Evolutionary conservation across 805 yeast genomes (phyloP), one percentile per base, ranked within the genome.

Genomic region (Wickerhamomyces alni): DNA sequence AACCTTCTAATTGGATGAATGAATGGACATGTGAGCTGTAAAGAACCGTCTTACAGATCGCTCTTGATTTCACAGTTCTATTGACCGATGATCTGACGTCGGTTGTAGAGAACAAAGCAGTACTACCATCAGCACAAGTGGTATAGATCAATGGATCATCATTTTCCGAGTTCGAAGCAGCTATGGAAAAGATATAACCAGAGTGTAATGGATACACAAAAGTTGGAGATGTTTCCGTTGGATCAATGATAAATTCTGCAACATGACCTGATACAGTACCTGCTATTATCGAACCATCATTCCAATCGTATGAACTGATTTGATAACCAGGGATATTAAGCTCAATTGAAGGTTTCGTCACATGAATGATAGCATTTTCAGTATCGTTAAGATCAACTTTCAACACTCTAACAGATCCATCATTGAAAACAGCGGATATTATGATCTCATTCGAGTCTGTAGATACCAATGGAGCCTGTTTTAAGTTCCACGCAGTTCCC

Each of bases 231-330:
- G 34, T 25, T 3, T 49, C 44, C 1, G 47, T 42, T 8, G 58
- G 58, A 3, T 48, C 29, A 1, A 77, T 48, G 10, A 67, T 62
- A 42, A 69, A 80, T 50, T 81, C 87, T 0, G 77, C 79, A 9
- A 83, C 58, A 24, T 62, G 63, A 0, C 93, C 93, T 38, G 74
- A 71, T 3, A 66, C 56, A 5, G 75, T 69, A 0, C 89, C 91
- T 24, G 77, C 74, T 2, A 80, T 54, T 2, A 83, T 54, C 11
- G 53, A 62, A 3, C 63, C 60, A 5, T 30, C 50, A 5, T 75
- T 30, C 59, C 73, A 74, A 45, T 72, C 79, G 45, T 64, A 71
- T 27, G 74, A 57, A 1, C 78, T 68, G 5, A 80, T 70, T 30
- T 50, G 32, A 26, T 55, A 51, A 17, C 54, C 55, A 1, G 53